Base-by-base conservation (phyloP, 352 stramenopile genomes). In the Hyaloperonospora brassicae region DNA sequence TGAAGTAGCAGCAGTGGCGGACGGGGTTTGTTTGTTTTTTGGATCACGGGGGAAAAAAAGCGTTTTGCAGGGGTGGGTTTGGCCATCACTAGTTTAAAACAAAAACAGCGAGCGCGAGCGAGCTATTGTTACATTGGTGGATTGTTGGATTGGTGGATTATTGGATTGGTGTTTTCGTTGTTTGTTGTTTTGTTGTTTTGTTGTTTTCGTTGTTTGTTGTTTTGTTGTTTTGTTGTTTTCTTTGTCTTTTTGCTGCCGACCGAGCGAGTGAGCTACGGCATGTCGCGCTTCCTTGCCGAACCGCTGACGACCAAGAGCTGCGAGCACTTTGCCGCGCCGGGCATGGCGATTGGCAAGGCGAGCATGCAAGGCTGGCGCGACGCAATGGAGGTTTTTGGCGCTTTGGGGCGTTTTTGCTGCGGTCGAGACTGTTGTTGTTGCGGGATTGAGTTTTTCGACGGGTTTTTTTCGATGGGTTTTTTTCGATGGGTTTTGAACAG, bases 331-430 rank as follows among this genome's bases (percentile, higher is more conserved):
- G 64, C 50, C 1, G 72, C 64, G 25, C 60, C 68, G 3, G 73
- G 68, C 25, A 59, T 94, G 51, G 53, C 47, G n/a, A 83, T 94
- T 50, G 81, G 70, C 58, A 84, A 75, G 52, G 64, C 76, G 22
- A 64, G 69, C 43, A 94, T 94, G 84, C 84, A 94, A 51, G 84
- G 84, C 21, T 94, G 84, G 84, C 78, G 84, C 24, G 80, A 91
- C 46, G 72, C 73, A 0, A 94, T 94, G 84, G 84, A 94, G 75
- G 84, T 88, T 8, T 41, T 22, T 49, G 12, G 24, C 17, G 11
- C 13, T 48, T 8, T 41, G 38, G 49, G 12, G 24, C 17, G 11
- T 21, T 48, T 24, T 52, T 57, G 34, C 39, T 17, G 17, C 17
- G 17, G 17, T 17, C 17, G 17, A 17, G 17, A 17, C 17, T 17